phyloP scores from a whole-genome alignment of 2,329 filamentous ascomycete genomes.

The Raffaelea deltoideospora region DNA sequence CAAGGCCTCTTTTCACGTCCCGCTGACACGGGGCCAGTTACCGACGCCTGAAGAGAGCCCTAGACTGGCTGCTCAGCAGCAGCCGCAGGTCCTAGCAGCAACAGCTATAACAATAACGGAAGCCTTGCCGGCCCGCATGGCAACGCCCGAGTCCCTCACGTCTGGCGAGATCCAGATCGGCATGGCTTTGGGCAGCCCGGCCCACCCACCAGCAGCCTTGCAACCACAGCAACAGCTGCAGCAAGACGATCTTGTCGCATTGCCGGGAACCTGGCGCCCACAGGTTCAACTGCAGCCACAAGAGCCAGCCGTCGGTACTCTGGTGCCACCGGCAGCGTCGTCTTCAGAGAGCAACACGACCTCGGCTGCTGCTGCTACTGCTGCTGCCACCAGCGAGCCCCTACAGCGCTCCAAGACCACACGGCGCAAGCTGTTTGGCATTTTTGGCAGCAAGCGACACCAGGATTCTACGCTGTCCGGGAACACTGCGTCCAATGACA shows the following conservation, averaged over 20 bases:
- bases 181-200: constrained; percentile 59
- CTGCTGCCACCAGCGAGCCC: background rate
- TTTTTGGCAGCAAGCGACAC: constrained; percentile 31
- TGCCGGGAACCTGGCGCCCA: background rate
- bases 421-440: constrained; percentile 43
- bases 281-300: background rate
- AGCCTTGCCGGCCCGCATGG: constrained; percentile 20
- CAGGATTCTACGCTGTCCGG: constrained; percentile 15
- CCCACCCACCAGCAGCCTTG: constrained; percentile 20
- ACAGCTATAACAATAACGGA: no score
- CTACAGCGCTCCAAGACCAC: constrained; percentile 32
- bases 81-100: constrained; percentile 13
- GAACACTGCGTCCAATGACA: no score
- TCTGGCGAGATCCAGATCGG: constrained; percentile 43
- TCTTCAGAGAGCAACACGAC: no score
- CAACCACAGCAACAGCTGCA: constrained; percentile 3
- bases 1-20: constrained; percentile 21
- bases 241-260: no score
- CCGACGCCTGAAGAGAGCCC: constrained; percentile 29
- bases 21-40: constrained; percentile 22
- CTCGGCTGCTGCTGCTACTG: background rate
- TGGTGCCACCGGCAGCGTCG: background rate
- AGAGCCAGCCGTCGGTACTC: background rate
- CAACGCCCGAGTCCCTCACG: constrained; percentile 26
- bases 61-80: constrained; percentile 12